A percentile compares a stretch with the other conserved stretches of the same genome.
Conservation (phyloP, 352 stramenopile genomes). For the Phytophthora podocarpi region DNA sequence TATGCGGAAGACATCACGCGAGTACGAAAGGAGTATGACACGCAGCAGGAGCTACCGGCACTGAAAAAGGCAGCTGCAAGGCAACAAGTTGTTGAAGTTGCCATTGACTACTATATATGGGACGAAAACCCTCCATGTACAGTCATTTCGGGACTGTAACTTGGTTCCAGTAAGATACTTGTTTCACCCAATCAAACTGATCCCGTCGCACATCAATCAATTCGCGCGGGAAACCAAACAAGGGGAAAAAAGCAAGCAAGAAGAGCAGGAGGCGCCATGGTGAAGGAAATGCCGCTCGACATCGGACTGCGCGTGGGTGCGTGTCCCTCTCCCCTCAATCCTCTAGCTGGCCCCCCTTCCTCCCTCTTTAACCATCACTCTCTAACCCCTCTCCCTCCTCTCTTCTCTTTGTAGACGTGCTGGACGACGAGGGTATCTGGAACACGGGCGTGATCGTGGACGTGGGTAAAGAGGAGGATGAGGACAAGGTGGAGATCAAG, state of each 20-base stretch:
- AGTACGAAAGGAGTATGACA: too few species aligned
- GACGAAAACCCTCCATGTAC: too few species aligned
- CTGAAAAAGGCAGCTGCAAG: too few species aligned
- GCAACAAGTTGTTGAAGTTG: too few species aligned
- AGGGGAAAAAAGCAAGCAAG: slow-evolving; percentile 17
- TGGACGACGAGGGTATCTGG: slow-evolving; percentile 87
- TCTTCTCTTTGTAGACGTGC: slow-evolving; percentile 55
- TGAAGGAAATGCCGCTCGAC: slow-evolving; percentile 61
- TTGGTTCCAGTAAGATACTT: slow-evolving; percentile 4
- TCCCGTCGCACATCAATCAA: slow-evolving; percentile 15
- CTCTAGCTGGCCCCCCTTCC: too few species aligned
- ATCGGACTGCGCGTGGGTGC: slow-evolving; percentile 73
- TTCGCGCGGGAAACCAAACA: slow-evolving; percentile 12
- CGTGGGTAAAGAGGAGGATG: slow-evolving; percentile 56
- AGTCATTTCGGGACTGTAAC: too few species aligned
- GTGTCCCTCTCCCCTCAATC: slow-evolving; percentile 14
- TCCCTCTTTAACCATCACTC: neutral
- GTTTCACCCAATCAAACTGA: neutral
- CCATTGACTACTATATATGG: too few species aligned
- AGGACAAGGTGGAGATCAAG: slow-evolving; percentile 75
- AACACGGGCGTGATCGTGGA: slow-evolving; percentile 78
- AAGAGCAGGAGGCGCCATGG: too few species aligned
- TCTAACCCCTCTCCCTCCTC: too few species aligned
- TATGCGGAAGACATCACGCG: too few species aligned
- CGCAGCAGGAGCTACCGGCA: too few species aligned